phyloP scores from a whole-genome alignment of 176 grass and related monocot species.

The Aegilops longissima region DNA sequence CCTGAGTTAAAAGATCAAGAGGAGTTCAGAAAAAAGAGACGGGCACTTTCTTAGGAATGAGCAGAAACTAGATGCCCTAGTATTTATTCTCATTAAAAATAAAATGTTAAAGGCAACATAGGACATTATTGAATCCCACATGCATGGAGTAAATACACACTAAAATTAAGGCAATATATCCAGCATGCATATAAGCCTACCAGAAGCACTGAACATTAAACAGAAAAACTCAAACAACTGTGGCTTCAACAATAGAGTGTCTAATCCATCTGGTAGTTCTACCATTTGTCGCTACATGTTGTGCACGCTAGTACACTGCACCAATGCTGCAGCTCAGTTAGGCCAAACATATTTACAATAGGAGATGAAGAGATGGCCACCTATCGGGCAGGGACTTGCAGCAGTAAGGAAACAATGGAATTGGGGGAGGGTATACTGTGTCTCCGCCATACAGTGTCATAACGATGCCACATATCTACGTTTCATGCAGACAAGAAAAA shows the following conservation, averaged over 20 bases:
- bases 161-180: neutral
- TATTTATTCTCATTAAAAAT: no score
- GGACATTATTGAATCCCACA: neutral
- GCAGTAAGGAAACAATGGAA: neutral
- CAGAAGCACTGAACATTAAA: neutral
- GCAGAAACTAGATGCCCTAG: no score
- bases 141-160: neutral
- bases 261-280: neutral
- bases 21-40: no score
- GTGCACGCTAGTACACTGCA: neutral
- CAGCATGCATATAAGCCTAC: neutral
- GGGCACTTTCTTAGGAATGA: no score
- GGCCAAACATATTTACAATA: neutral
- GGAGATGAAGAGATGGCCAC: neutral
- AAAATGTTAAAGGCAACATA: neutral
- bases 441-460: neutral
- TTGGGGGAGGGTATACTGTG: no score
- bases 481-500: neutral
- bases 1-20: constrained; percentile 43
- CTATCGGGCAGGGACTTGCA: neutral
- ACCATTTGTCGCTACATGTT: constrained; percentile 2
- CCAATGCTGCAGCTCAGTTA: neutral
- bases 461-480: neutral
- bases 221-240: neutral
- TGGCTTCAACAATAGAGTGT: neutral